These are phyloP conservation scores for Nicotiana knightiana DNA, from an alignment of 257 asterid species.

Conservation along the genomic window DNA sequence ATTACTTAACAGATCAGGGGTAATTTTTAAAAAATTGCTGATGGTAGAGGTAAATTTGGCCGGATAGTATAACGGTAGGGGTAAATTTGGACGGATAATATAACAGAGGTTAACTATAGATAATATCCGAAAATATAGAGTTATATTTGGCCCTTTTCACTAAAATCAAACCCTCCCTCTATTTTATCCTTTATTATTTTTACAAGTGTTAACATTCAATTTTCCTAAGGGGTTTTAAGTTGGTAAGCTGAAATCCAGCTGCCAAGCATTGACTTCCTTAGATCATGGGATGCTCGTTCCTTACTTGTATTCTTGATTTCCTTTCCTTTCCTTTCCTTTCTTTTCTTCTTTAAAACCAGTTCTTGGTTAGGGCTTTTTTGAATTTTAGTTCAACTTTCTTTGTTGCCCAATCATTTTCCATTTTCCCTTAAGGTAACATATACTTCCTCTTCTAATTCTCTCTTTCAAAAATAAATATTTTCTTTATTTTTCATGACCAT, in stretches of 20 bases:
- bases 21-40: too few relatives aligned
- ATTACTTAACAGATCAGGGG: too few relatives aligned
- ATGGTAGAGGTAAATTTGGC: too few relatives aligned
- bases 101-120: too few relatives aligned
- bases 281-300: constrained; percentile 56
- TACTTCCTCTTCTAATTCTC: not conserved
- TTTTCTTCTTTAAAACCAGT: constrained; percentile 16
- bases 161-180: not conserved
- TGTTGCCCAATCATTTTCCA: not conserved
- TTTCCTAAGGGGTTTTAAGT: constrained; percentile 29
- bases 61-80: too few relatives aligned
- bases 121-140: too few relatives aligned
- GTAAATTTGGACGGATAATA: too few relatives aligned
- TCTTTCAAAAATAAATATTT: not conserved
- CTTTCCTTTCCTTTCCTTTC: not conserved
- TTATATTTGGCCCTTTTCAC: too few relatives aligned
- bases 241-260: constrained; percentile 77
- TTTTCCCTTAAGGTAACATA: constrained; percentile 25
- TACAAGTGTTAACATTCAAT: constrained; percentile 2
- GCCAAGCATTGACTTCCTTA: constrained; percentile 62
- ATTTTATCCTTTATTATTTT: not conserved
- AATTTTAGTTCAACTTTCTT: constrained; percentile 4
- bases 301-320: constrained; percentile 20
- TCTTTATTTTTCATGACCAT: not conserved
- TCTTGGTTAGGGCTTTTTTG: not conserved